Conservation (phyloP, 805 yeast species). For the Komagataella mondaviorum region DNA sequence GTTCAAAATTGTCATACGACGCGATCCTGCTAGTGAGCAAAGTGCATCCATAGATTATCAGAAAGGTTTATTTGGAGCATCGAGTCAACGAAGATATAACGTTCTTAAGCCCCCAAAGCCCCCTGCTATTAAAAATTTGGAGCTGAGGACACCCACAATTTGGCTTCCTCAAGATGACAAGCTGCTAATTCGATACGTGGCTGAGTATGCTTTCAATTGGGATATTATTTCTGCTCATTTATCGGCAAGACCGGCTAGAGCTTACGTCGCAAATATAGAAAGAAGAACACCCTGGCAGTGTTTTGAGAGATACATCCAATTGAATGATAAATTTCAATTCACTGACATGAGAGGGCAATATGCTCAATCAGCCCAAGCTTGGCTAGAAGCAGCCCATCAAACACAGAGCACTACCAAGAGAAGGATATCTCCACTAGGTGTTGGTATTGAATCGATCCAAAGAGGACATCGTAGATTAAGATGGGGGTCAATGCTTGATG, state of each 20-base stretch:
- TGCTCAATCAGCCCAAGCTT: conserved; percentile 72
- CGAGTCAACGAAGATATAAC: conserved; percentile 39
- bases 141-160: conserved; percentile 79
- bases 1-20: conserved; percentile 43
- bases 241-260: conserved; percentile 48
- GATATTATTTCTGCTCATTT: conserved; percentile 76
- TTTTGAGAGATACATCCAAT: conserved; percentile 88
- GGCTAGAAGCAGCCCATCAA: conserved; percentile 86
- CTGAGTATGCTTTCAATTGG: conserved; percentile 89
- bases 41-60: conserved; percentile 23
- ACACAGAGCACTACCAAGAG: conserved; percentile 82
- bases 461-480: conserved; percentile 83
- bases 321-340: conserved; percentile 79
- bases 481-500: conserved; percentile 97
- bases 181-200: conserved; percentile 63
- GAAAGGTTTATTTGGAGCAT: conserved; percentile 43
- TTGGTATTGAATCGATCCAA: conserved; percentile 85
- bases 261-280: conserved; percentile 79
- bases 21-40: conserved; percentile 25
- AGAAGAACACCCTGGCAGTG: conserved; percentile 98
- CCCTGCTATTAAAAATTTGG: conserved; percentile 70
- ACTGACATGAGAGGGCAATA: conserved; percentile 80
- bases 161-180: conserved; percentile 96
- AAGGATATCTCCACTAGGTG: conserved; percentile 84
- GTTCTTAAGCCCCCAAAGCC: conserved; percentile 82